Conservation (phyloP, 441 rosid species). For the Francoa sonchifolia region DNA sequence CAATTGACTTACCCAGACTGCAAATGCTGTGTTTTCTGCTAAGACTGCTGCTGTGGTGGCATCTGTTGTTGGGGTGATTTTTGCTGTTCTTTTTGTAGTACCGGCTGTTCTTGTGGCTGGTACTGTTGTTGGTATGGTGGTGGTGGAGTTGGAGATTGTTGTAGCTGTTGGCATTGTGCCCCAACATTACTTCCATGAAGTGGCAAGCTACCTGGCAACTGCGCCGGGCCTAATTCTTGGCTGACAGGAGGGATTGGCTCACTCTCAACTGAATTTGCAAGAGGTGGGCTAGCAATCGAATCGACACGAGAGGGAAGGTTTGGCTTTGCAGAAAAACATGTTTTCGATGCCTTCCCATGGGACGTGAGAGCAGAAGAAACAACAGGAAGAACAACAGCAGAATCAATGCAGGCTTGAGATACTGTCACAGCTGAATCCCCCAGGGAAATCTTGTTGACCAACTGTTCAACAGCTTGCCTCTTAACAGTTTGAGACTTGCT, state of each 20-base stretch:
- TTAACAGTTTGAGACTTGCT: constrained; percentile 52
- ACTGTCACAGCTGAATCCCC: constrained; percentile 22
- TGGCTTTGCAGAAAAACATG: constrained; percentile 25
- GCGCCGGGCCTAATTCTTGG: constrained; percentile 54
- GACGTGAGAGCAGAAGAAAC: constrained; percentile 29
- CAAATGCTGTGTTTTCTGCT: constrained; percentile 36
- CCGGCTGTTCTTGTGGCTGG: constrained; percentile 39
- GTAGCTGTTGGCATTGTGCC: constrained; percentile 36
- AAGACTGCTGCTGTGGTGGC: constrained; percentile 31
- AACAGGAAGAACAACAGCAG: constrained; percentile 22
- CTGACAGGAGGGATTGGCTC: constrained; percentile 37
- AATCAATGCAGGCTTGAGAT: constrained; percentile 41
- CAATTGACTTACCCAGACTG: constrained; percentile 48
- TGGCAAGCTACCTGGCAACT: constrained; percentile 40
- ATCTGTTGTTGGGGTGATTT: constrained; percentile 35
- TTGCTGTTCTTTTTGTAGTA: constrained; percentile 39
- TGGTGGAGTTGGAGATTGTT: constrained; percentile 28
- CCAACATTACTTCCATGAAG: constrained; percentile 33
- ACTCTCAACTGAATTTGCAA: constrained; percentile 32
- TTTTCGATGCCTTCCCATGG: constrained; percentile 51
- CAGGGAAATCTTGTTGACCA: constrained; percentile 28
- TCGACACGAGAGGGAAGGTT: constrained; percentile 32
- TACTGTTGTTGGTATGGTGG: constrained; percentile 35
- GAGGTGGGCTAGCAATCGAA: constrained; percentile 27
- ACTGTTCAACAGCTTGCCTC: constrained; percentile 33